Base-by-base conservation (phyloP, 192 early-diverging fungal species). In the Helicostylum pulchrum region DNA sequence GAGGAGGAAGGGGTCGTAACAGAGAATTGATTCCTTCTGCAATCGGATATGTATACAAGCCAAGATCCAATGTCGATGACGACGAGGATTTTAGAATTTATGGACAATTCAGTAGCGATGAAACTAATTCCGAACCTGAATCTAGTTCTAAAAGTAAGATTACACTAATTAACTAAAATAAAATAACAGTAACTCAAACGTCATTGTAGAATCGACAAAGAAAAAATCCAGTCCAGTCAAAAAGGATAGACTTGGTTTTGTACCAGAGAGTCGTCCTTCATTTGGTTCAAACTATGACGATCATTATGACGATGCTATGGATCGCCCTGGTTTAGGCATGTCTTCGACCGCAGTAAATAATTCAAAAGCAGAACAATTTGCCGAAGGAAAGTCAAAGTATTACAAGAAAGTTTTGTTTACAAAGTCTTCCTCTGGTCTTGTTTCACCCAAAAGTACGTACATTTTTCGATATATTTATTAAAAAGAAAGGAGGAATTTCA, bases 1-100 rank as follows among this genome's bases (percentile, higher is more conserved):
- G 66, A 1, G 47, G 66, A 23, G 58, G 66, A 3, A 39, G 66
- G 32, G 51, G 66, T 10, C 39, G 59, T 26, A 51, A 60, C 26
- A 47, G 66, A 46, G 50, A 61, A 3, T 30, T 60, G 34, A 61
- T 53, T 31, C 66, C 66, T 23, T 53, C 58, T 21, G 52, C 58
- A n/a, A 7, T 12, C 17, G 66, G 66, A 8, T 68, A 54, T 20
- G 42, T 61, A 3, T 61, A 52, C 31, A 50, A 53, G 23, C 44
- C 52, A 19, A 51, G 52, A n/a, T 19, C 49, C 59, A 31, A 53
- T 15, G 50, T 51, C 3, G 44, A 52, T 7, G 43, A 51, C 3
- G 36, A 67, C 4, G 65, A 59, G 15, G 66, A 68, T 45, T 68
- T 68, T 46, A 53, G 20, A 61, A 39, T 68, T 5, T 68, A 54